Percentiles rank a stretch among this genome's conserved stretches.
These are phyloP conservation scores for Aspergillus novofumigatus DNA, from an alignment of 2,329 filamentous ascomycete genomes.

Conservation along the genomic window DNA sequence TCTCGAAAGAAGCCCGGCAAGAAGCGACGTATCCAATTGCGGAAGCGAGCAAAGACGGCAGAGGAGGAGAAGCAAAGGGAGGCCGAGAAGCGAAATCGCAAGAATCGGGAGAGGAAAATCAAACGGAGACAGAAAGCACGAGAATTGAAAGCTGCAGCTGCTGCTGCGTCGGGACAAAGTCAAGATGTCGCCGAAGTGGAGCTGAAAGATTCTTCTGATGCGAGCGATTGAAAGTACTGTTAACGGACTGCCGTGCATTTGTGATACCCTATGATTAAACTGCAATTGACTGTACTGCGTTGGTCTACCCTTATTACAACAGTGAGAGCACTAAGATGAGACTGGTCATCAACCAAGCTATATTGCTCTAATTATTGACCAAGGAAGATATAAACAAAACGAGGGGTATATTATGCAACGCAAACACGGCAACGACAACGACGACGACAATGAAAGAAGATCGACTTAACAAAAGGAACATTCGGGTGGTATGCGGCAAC, in stretches of 20 bases:
- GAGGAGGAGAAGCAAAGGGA: constrained; percentile 30
- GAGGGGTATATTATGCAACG: constrained; percentile 1
- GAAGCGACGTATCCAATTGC: constrained; percentile 39
- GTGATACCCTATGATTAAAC: neutral
- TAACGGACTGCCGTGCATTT: neutral
- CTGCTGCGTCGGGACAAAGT: constrained; percentile 10
- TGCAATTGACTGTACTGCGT: constrained; percentile 6
- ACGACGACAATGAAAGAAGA: neutral
- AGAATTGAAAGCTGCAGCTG: constrained; percentile 31
- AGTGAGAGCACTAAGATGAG: neutral
- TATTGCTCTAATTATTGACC: neutral
- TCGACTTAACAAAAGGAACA: constrained; percentile 1
- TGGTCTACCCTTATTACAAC: neutral
- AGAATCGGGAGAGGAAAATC: constrained; percentile 37
- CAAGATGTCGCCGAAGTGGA: constrained; percentile 15
- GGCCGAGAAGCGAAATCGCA: constrained; percentile 37
- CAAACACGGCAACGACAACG: constrained; percentile 4
- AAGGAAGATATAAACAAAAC: constrained; percentile 15
- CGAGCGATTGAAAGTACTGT: constrained; percentile 6
- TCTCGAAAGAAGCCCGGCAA: constrained; percentile 41
- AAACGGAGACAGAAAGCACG: constrained; percentile 37
- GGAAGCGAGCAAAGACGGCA: constrained; percentile 29
- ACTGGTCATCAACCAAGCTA: neutral
- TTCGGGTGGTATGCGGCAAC: constrained; percentile 1
- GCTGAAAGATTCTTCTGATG: constrained; percentile 14